Base-by-base conservation (phyloP, 2,329 filamentous ascomycete species). In the Phoma sp. region DNA sequence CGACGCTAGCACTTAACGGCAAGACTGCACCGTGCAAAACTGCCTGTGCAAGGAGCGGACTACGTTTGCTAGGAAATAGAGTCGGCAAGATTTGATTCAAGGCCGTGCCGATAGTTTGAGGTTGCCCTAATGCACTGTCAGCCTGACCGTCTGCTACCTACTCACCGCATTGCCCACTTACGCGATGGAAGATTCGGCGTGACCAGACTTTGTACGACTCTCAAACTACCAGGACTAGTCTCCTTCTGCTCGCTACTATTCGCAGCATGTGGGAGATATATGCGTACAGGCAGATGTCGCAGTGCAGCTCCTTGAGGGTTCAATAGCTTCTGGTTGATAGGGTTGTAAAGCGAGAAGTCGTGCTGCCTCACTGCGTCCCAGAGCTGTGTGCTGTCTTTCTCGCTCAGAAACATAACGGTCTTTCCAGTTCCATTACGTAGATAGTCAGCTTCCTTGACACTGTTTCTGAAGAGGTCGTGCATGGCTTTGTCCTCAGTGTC, bases 351-450 rank as follows among this genome's bases (percentile, higher is more conserved):
- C 8, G 79, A 64, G 64, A 90, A 87, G 75, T 97, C 87, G 67
- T 96, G 90, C 64, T 90, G 85, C 73, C 88, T 83, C 37, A 96
- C 90, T 9, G 90, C 84, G 62, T 88, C 84, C 92, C 93, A 97
- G 31, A 97, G 81, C 29, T 88, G 85, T 7, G 88, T 91, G 13
- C 91, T 95, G 73, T 96, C 88, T 40, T 90, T 87, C 73, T 92
- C 93, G 57, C 89, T 92, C 68, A 97, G 80, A 49, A 87, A 88
- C 91, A 96, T 96, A 69, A 96, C 93, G 57, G 90, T 88, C 72
- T 94, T 92, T 15, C 91, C 92, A 49, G 90, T 95, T 39, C 92
- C 92, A 64, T 95, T 94, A 46, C 93, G 86, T 45, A 96, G 81
- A 64, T 92, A 96, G 75, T 96, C 92, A 27, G 93, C 92, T 82